phyloP scores from a whole-genome alignment of 495 filamentous ascomycete genomes.

The Hamigera avellanea region DNA sequence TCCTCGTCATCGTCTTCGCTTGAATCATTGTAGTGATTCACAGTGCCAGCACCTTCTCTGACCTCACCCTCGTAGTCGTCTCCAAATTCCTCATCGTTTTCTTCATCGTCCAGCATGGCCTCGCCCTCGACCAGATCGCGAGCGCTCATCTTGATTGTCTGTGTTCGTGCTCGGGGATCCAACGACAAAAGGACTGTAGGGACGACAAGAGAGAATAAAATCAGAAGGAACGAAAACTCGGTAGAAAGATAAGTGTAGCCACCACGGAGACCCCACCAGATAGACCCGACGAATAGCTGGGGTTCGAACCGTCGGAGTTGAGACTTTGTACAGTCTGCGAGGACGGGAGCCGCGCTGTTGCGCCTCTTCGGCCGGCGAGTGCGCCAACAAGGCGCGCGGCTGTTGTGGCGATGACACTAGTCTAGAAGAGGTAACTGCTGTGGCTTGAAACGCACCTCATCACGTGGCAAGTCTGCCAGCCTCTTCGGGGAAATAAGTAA shows the following conservation, averaged over 20 bases:
- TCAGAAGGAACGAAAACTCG: slow-evolving; percentile 5
- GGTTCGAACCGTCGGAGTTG: too few relatives aligned
- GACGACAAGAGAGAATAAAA: neutral
- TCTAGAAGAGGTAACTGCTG: too few relatives aligned
- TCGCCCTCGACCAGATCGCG: slow-evolving; percentile 71
- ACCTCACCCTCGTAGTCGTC: slow-evolving; percentile 62
- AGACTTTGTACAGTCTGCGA: too few relatives aligned
- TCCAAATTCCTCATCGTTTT: slow-evolving; percentile 79
- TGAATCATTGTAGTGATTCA: slow-evolving; percentile 57
- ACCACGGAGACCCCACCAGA: neutral
- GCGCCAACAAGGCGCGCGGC: too few relatives aligned
- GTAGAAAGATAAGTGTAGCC: slow-evolving; percentile 13
- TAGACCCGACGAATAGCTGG: too few relatives aligned
- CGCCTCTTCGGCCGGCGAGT: too few relatives aligned
- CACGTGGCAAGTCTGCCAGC: too few relatives aligned
- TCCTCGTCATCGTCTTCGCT: slow-evolving; percentile 96
- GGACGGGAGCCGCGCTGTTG: too few relatives aligned
- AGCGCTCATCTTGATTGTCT: slow-evolving; percentile 50
- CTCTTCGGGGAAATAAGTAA: too few relatives aligned
- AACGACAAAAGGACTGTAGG: neutral
- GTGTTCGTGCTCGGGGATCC: slow-evolving; percentile 3
- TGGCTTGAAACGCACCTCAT: too few relatives aligned
- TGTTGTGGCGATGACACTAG: too few relatives aligned
- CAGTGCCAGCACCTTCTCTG: slow-evolving; percentile 28
- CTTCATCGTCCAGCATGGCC: slow-evolving; percentile 80